Base-by-base conservation (phyloP, 2,329 filamentous ascomycete species). In the Chaetomiaceae sp. region DNA sequence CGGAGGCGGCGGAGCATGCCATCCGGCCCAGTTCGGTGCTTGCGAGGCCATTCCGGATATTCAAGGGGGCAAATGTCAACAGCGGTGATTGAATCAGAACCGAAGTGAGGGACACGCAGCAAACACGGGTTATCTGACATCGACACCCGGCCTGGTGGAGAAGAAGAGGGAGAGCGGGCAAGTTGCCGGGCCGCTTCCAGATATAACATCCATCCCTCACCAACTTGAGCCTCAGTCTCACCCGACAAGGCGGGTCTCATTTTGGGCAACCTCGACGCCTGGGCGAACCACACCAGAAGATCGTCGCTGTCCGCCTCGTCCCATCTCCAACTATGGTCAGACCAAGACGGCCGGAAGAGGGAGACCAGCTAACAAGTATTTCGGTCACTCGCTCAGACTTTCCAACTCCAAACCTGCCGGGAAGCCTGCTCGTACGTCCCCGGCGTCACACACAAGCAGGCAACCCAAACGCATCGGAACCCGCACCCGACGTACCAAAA, bases 231-330 rank as follows among this genome's bases (percentile, higher is more conserved):
- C 29, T 49, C 36, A 34, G 3, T 14, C 25, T 22, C 27, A 36
- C 40, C 50, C 36, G 20, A 47, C 44, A 34, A 14, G n/a, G 11
- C n/a, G n/a, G 31, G 33, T 27, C 9, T 5, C 22, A n/a, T 39
- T 22, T 27, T 22, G 53, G 53, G 53, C 53, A 55, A 51, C 29
- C 11, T n/a, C 12, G 34, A 5, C n/a, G 15, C 15, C 37, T 27
- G 33, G 47, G 53, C 37, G 43, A 25, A 33, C 47, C 53, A 55
- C n/a, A 9, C 22, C 31, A 37, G 27, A 33, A 25, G 42, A 51
- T 51, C 47, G 39, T 29, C 43, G 19, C 12, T 7, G 36, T 51
- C 42, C 47, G 52, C 52, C 52, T 48, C 22, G 38, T 29, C 36
- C 23, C 9, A 4, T 15, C 34, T 15, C 25, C 31, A n/a, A n/a